Base-by-base conservation (phyloP, 2,329 filamentous ascomycete genomes). In the Beauveria australis region DNA sequence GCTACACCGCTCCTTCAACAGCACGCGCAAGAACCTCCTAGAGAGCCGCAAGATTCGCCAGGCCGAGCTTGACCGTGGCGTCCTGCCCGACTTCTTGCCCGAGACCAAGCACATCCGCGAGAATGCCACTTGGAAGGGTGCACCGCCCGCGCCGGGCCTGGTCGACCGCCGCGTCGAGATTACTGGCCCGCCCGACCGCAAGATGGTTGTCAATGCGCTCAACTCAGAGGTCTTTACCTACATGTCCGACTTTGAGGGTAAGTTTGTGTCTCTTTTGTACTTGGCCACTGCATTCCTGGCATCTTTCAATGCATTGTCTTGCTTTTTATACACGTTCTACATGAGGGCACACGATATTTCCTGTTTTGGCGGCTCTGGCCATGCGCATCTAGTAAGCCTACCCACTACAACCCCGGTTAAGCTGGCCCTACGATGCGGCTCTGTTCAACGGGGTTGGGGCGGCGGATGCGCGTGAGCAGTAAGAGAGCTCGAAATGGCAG, bases 201-300 rank as follows among this genome's bases (percentile, higher is more conserved):
- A 97, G 84, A 99, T 99, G 94, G 92, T 97, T 53, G 91, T 97
- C 64, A 99, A 99, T 74, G 94, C 94, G 10, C 73, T 97, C 73
- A 99, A 97, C 76, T 88, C 93, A 51, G 85, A 97, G 70, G 94
- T 97, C 26, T 97, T 90, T 89, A 97, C 93, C 61, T 99, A 97
- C 72, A 99, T 99, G 94, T 94, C 94, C 53, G 94, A 99, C 76
- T 96, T 99, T 67, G 94, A 99, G 78, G 93, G 92, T 94, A 75
- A 69, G 82, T 74, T 14, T 40, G 37, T 24, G 4, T 28, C 4
- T 47, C 26, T 51, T n/a, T n/a, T 46, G 33, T 37, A 6, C 12
- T 37, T 16, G 12, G 5, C 6, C 19, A n/a, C 44, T 12, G 33
- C 19, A 28, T 43, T 6, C 47, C 30, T 33, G 3, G 10, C 94